Evolutionary conservation across 176 grass and related monocot genomes (phyloP).

Genomic region (Guadua angustifolia): DNA sequence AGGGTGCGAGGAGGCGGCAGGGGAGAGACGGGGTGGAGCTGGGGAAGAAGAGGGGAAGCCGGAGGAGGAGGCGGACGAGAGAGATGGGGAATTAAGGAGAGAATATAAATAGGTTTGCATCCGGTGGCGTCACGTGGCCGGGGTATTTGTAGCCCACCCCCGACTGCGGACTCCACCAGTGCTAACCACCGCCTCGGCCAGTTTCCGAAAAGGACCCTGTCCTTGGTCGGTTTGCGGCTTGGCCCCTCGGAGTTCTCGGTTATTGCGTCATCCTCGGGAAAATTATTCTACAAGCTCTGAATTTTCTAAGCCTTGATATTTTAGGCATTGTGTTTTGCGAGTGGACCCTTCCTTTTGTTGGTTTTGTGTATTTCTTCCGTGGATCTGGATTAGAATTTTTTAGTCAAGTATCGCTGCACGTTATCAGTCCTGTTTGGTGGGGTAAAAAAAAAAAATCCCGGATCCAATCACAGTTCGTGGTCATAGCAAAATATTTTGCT

Average conservation of each 20-base stretch:
- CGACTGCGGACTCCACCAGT: slow-evolving; percentile 11
- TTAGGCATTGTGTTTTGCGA: no score
- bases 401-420: no score
- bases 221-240: background rate
- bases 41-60: background rate
- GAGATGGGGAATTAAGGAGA: slow-evolving; percentile 69
- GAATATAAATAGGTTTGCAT: slow-evolving; percentile 99
- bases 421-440: no score
- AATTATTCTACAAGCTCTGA: no score
- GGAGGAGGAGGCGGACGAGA: slow-evolving; percentile 42
- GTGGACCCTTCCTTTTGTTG: no score
- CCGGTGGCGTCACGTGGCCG: slow-evolving; percentile 73
- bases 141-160: slow-evolving; percentile 46
- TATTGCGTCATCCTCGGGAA: no score
- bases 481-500: no score
- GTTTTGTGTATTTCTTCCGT: no score
- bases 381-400: no score
- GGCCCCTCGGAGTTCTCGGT: background rate
- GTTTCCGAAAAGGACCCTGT: background rate
- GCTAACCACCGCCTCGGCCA: slow-evolving; percentile 27
- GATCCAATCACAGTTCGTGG: no score
- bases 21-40: background rate
- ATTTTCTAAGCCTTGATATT: no score
- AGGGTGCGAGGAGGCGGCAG: background rate
- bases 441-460: no score